Base-by-base conservation (phyloP, 208 protist genomes). In the Naegleria lovaniensis region DNA sequence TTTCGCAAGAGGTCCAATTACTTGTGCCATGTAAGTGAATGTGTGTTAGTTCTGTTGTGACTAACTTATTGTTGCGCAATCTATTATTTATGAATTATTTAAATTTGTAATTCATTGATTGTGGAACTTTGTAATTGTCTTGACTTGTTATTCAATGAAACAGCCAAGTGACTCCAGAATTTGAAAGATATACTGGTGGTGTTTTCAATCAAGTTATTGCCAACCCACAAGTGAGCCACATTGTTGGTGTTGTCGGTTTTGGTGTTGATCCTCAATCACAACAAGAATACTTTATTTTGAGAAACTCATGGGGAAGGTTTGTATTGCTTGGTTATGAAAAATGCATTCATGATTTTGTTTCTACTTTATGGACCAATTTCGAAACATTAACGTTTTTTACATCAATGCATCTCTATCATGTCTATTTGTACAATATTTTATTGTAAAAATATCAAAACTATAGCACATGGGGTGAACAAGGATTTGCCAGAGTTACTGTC, bases 211-310 rank as follows among this genome's bases (percentile, higher is more conserved):
- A 92, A 38, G 76, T 91, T 16, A 11, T 88, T 55, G 92, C 33
- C 29, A 79, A 43, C 0, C 88, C 85, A 84, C 29, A 38, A 40
- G 55, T 91, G 15, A 85, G 88, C 75, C 91, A 90, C 33, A 85
- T 92, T 85, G 92, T 96, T 11, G 88, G 87, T 16, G 51, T 96
- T 86, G 89, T 93, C 41, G 94, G 94, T 75, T 96, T 93, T 93
- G 55, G 55, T 29, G 11, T 15, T 15, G 94, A 93, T 33, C 6
- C 33, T 40, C 38, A 41, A 25, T 52, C 15, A 51, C 13, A 16
- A 36, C 11, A 16, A 9, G 38, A 87, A 87, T 94, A 94, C 90
- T 94, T 92, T 92, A 83, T 93, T 48, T 59, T 94, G 51, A 90
- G 87, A 75, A 94, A 94, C 88, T 92, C 90, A 67, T 67, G 55